Conservation (phyloP, 176 grass and related monocot species). For the Cocos nucifera region DNA sequence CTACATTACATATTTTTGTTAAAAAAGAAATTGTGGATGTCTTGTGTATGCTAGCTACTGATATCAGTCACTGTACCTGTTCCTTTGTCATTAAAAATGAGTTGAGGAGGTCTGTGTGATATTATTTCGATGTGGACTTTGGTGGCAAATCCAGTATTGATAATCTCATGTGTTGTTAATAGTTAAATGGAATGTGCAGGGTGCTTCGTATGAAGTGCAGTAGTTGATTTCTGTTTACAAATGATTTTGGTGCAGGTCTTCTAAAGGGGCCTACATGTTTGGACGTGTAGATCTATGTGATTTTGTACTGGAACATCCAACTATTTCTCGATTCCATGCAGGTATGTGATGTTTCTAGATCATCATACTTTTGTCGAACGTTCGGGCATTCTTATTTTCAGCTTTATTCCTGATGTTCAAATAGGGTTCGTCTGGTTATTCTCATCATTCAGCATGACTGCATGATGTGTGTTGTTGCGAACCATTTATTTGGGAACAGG, state of each 20-base stretch:
- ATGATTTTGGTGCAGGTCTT: constrained; percentile 39
- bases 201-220: neutral
- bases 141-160: too few species aligned
- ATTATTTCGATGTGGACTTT: too few species aligned
- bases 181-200: neutral
- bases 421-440: too few species aligned
- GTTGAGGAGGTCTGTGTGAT: neutral
- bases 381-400: too few species aligned
- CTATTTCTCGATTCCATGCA: constrained; percentile 79
- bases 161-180: too few species aligned
- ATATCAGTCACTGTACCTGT: neutral
- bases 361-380: too few species aligned
- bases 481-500: too few species aligned
- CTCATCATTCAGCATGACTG: too few species aligned
- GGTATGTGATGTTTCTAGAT: constrained; percentile 33
- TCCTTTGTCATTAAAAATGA: neutral
- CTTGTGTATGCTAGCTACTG: too few species aligned
- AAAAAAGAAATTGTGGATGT: too few species aligned
- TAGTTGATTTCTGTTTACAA: constrained; percentile 7
- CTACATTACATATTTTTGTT: too few species aligned
- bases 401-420: neutral
- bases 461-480: too few species aligned
- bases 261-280: constrained; percentile 97
- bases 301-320: constrained; percentile 85
- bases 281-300: constrained; percentile 80